Base-by-base conservation (phyloP, 2,329 filamentous ascomycete species). In the Lasiodiplodia citricola region DNA sequence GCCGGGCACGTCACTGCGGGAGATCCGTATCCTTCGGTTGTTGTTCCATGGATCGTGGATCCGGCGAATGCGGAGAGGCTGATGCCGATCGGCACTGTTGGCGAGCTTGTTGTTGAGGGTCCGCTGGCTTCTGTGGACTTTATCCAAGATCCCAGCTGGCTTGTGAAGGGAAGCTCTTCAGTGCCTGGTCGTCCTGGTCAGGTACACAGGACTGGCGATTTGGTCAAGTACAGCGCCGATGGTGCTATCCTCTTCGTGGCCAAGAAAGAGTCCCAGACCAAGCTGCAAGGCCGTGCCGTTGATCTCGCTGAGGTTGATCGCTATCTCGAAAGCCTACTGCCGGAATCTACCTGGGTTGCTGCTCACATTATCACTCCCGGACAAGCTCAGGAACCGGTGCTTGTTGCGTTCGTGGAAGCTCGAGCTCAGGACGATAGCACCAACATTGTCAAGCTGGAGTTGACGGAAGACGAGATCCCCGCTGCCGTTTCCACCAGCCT, bases 31-130 rank as follows among this genome's bases (percentile, higher is more conserved):
- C 37, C 64, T 8, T 7, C 47, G 10, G 67, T 38, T 2, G 57
- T 60, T n/a, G 60, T 60, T 6, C 16, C 67, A 10, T 80, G 78
- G 78, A 74, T 80, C 0, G 75, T 74, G 28, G 71, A 78, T 52
- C 72, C 73, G 3, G 72, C 73, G 3, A 81, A 82, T 47, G 67
- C 77, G 1, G 73, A 72, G 28, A 68, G 77, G n/a, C 69, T 84
- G 21, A 76, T 79, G 0, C 82, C 83, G 0, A 80, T 84, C 8
- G 81, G 81, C 5, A 80, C 77, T 16, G 69, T 74, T 50, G 78
- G 79, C 8, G 79, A 80, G 70, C 76, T 80, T 2, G 81, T 80
- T 76, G 74, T 85, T 0, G 83, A 85, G 68, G 80, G 81, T 0
- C 69, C 74, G 58, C 72, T 78, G 18, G 69, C 81, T 44, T 69